phyloP scores from a whole-genome alignment of 495 filamentous ascomycete genomes.

The Xylaria longipes region DNA sequence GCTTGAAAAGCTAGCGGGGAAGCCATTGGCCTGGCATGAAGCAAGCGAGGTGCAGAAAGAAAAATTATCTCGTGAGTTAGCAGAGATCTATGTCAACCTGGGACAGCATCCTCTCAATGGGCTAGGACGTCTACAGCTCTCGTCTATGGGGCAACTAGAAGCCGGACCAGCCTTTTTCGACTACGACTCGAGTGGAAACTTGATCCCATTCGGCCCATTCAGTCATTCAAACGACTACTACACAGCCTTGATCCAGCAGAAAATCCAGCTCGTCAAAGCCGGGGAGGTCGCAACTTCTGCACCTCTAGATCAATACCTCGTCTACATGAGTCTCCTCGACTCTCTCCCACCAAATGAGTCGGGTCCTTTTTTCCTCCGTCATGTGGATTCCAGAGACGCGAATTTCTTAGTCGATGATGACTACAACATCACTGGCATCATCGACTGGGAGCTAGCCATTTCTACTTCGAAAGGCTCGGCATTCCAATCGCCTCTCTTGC shows the following conservation, averaged over 20 bases:
- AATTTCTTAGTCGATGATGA: constrained; percentile 48
- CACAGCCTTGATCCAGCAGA: constrained; percentile 33
- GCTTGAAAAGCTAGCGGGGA: constrained; percentile 43
- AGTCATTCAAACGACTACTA: constrained; percentile 37
- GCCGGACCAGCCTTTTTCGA: constrained; percentile 32
- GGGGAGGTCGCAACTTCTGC: constrained; percentile 35
- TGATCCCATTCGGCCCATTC: constrained; percentile 37
- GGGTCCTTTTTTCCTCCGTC: constrained; percentile 40
- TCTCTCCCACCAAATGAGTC: constrained; percentile 31
- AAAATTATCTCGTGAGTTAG: constrained; percentile 42
- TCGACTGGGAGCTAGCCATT: constrained; percentile 48
- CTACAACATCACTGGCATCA: constrained; percentile 47
- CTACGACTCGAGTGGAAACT: constrained; percentile 25
- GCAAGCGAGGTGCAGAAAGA: constrained; percentile 34
- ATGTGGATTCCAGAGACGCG: constrained; percentile 47
- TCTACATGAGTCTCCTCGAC: constrained; percentile 47
- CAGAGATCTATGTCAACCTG: constrained; percentile 44
- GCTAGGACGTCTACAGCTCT: constrained; percentile 39
- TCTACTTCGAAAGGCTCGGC: constrained; percentile 27
- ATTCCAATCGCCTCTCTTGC: constrained; percentile 30
- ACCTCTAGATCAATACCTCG: constrained; percentile 36
- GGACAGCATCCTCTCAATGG: constrained; percentile 32
- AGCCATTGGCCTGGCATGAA: constrained; percentile 37
- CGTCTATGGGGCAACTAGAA: constrained; percentile 31
- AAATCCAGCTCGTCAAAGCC: constrained; percentile 21